Percentiles rank a stretch among this genome's conserved stretches.
Conservation (phyloP, 495 filamentous ascomycete species). For the Penicillium canariense region DNA sequence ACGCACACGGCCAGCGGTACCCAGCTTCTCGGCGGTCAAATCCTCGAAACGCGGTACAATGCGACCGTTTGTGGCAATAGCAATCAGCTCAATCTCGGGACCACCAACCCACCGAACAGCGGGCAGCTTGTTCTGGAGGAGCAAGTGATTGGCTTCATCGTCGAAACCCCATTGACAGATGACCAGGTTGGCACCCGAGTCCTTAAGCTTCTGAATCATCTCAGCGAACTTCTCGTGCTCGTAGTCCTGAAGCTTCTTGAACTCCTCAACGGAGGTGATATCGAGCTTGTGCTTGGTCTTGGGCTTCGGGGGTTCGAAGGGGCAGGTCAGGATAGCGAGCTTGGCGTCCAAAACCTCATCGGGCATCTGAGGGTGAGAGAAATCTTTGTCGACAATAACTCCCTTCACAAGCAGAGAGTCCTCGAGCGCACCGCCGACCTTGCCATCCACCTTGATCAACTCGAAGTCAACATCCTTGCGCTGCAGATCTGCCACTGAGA, state of each 20-base stretch:
- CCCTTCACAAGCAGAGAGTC: constrained; percentile 94
- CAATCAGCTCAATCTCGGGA: constrained; percentile 97
- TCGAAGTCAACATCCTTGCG: constrained; percentile 99
- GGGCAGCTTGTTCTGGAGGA: constrained; percentile 92
- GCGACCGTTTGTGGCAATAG: constrained; percentile 95
- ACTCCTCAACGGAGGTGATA: constrained; percentile 95
- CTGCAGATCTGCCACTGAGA: constrained; percentile 93
- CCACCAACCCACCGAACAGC: constrained; percentile 98
- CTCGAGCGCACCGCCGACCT: constrained; percentile 93
- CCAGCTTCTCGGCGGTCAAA: constrained; percentile 83
- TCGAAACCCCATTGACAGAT: constrained; percentile 99
- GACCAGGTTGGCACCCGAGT: constrained; percentile 92
- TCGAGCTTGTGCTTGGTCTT: constrained; percentile 99
- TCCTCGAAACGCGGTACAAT: constrained; percentile 99
- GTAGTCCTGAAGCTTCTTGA: constrained; percentile 93
- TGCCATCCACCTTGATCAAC: constrained; percentile 98
- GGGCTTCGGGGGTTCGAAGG: constrained; percentile 99
- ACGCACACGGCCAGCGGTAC: constrained; percentile 82
- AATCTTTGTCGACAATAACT: constrained; percentile 99
- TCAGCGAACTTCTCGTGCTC: constrained; percentile 94
- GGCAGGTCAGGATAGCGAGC: constrained; percentile 94
- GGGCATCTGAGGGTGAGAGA: constrained; percentile 99
- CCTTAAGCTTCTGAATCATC: constrained; percentile 98
- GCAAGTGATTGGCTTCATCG: constrained; percentile 95
- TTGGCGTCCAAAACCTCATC: constrained; percentile 91